Base-by-base conservation (phyloP, 805 yeast genomes). In the Babjeviella inositovora region DNA sequence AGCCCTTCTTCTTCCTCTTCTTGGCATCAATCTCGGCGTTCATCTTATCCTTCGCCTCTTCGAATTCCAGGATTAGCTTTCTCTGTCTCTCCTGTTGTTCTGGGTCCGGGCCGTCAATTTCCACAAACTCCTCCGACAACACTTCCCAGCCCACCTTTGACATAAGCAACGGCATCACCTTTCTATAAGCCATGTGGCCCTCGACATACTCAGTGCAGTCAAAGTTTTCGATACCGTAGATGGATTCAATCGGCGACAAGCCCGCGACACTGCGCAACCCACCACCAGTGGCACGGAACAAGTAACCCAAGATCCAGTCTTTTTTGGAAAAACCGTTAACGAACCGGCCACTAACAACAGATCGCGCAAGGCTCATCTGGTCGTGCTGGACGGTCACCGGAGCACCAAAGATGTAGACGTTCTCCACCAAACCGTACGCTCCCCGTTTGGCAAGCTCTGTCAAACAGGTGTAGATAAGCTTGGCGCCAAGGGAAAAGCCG, bases 151-250 rank as follows among this genome's bases (percentile, higher is more conserved):
- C 85, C 19, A 80, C 36, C 23, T 52, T 47, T 31, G 64, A 62
- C 32, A 90, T 43, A 20, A 90, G 57, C 35, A 68, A 69, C 1
- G 99, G 99, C 64, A 90, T 82, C 8, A 82, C 84, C 31, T 75
- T 75, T 52, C 98, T 75, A 49, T 90, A 90, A n/a, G 77, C 82
- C 95, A 90, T 81, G 52, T 90, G 98, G 2, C 98, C 98, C 29
- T 77, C 84, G 4, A 87, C 94, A 25, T 59, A 37, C 11, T 72
- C 82, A 0, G 97, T 79, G 38, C 93, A 81, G 40, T 90, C 92
- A 31, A 75, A 61, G 45, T 87, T 87, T 32, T 84, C 93, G 15
- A 90, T 57, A 0, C 74, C 79, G 13, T 63, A 57, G 11, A 68
- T 50, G 11, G 40, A 38, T 25, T 68, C 73, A 17, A 87, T 62